Evolutionary conservation across 805 yeast genomes (phyloP), one percentile per base, ranked within the genome.

Genomic region (Lachancea thermotolerans): DNA sequence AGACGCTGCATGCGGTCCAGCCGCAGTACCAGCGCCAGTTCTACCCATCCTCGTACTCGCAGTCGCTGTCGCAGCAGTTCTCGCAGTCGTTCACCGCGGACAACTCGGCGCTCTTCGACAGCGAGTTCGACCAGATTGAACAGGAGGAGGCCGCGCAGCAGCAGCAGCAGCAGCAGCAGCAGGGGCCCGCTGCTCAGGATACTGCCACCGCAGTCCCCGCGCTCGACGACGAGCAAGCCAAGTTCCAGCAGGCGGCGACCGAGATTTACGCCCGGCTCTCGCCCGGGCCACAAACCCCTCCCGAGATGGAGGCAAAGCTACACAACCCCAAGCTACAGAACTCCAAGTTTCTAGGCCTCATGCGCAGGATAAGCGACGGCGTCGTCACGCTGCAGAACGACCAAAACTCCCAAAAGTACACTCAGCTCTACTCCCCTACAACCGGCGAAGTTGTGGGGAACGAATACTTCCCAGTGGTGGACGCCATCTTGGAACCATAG

Each of bases 351-450:
- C 49, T 62, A 46, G 53, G 54, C 1, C 45, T 63, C 18, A 56
- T 63, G 64, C 54, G 57, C 42, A 54, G 50, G 15, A 51, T 63
- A 7, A 57, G 64, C 32, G 63, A 55, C 15, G 67, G 66, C 3
- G 55, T 50, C 1, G 61, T 62, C n/a, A 58, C 64, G 11, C 28
- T 59, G 16, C 52, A 54, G 21, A 51, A 39, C 36, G 50, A 47
- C 6, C 44, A 46, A 9, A 43, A 49, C 9, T 34, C 39, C 11
- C 41, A 51, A 25, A 42, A 34, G 31, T 48, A 48, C 37, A 53
- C 50, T 14, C 62, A 55, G 42, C 49, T 62, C 15, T 57, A 44
- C 36, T 48, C 59, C 5, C 58, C 57, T 8, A 40, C 42, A 3
- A 53, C 55, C n/a, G 59, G 59, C 8, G 58, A 58, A 35, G 39